Evolutionary conservation across 148 eudicot genomes (phyloP).

Genomic region (Silene conica): DNA sequence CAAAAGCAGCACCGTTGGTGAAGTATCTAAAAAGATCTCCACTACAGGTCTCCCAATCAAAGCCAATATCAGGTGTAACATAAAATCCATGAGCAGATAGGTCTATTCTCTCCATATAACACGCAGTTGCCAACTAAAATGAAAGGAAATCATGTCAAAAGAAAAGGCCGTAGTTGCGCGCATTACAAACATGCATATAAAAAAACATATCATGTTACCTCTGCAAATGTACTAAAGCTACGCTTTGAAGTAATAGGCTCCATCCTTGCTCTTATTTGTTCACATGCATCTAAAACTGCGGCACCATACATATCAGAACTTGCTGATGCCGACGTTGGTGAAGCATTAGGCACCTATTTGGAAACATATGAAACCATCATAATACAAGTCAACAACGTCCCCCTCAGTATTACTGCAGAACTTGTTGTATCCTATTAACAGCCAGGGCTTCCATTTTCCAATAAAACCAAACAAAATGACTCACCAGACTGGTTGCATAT

Average conservation of each 20-base stretch:
- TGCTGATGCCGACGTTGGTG: constrained; percentile 98
- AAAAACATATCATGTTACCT: constrained; percentile 39
- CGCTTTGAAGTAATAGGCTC: constrained; percentile 61
- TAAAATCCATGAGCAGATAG: constrained; percentile 95
- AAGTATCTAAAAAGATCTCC: constrained; percentile 79
- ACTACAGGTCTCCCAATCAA: constrained; percentile 80
- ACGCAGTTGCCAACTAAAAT: constrained; percentile 63
- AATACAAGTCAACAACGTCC: too few relatives aligned
- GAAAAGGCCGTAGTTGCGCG: background rate
- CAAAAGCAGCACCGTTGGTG: constrained; percentile 94
- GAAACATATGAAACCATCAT: constrained; percentile 13
- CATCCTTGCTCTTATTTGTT: constrained; percentile 88
- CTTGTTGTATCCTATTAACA: background rate
- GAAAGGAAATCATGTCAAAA: constrained; percentile 13
- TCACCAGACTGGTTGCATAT: too few relatives aligned
- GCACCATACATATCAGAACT: constrained; percentile 98
- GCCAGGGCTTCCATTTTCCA: too few relatives aligned
- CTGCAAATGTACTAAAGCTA: constrained; percentile 58
- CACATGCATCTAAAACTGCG: constrained; percentile 97
- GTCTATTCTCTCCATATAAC: constrained; percentile 84
- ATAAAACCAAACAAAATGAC: too few relatives aligned
- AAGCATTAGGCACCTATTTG: constrained; percentile 86
- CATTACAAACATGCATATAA: background rate
- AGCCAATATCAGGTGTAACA: constrained; percentile 80
- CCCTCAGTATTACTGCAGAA: background rate